Conservation (phyloP, 768 basidiomycete species). For the Trichaptum fuscoviolaceum region DNA sequence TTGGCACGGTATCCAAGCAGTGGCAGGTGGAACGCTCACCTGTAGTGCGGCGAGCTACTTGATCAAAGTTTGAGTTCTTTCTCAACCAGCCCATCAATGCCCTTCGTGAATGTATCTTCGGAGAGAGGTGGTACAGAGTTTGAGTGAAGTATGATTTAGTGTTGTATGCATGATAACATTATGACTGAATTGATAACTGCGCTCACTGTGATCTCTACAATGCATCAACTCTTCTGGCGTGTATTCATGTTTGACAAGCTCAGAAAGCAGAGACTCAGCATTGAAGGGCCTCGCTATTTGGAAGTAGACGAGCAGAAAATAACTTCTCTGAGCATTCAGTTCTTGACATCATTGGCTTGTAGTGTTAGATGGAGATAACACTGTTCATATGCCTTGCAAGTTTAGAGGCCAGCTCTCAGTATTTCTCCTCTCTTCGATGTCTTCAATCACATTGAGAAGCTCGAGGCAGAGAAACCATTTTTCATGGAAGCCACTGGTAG, state of each 20-base stretch:
- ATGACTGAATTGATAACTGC: neutral
- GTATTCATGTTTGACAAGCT: slow-evolving; percentile 9
- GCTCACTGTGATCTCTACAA: slow-evolving; percentile 17
- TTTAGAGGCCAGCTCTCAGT: no score
- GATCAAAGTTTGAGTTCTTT: neutral
- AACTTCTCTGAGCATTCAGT: neutral
- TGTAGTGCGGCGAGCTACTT: slow-evolving; percentile 7
- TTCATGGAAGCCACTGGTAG: no score
- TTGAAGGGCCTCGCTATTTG: slow-evolving; percentile 14
- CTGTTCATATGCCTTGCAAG: no score
- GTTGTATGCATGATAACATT: no score
- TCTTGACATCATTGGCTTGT: no score
- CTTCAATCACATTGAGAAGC: no score
- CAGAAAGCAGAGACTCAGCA: slow-evolving; percentile 13
- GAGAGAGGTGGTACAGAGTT: neutral
- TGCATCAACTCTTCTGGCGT: slow-evolving; percentile 12
- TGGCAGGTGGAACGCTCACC: no score
- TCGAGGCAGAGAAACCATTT: no score
- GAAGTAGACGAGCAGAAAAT: neutral
- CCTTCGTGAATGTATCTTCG: neutral
- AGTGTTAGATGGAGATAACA: no score
- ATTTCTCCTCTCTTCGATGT: no score
- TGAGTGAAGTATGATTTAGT: neutral
- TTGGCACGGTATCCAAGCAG: neutral
- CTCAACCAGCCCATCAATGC: slow-evolving; percentile 5